These are phyloP conservation scores for Acer saccharum DNA, from an alignment of 345 rosid genomes.

Conservation along the genomic window DNA sequence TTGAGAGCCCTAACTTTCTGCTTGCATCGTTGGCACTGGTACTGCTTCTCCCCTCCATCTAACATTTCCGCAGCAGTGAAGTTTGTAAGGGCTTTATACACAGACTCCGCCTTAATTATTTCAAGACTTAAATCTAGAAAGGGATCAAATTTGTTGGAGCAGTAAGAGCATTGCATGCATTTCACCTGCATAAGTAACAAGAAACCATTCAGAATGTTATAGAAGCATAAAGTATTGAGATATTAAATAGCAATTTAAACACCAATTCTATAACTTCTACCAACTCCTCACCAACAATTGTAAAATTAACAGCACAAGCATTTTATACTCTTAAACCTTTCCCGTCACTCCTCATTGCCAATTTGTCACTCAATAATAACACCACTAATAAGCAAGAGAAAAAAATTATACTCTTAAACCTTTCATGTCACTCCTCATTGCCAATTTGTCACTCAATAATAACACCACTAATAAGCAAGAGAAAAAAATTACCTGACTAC, in stretches of 20 bases:
- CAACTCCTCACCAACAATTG: background rate
- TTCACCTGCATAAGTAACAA: conserved; percentile 50
- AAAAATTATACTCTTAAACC: conserved; percentile 21
- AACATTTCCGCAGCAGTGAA: conserved; percentile 76
- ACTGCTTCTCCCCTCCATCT: conserved; percentile 91
- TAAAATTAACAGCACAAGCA: background rate
- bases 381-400: background rate
- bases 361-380: background rate
- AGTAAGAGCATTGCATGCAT: conserved; percentile 73
- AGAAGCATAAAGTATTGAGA: background rate
- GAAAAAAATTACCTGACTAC: conserved; percentile 69
- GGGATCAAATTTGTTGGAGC: conserved; percentile 89
- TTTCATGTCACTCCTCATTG: background rate
- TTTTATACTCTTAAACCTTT: background rate
- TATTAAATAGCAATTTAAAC: conserved; percentile 1
- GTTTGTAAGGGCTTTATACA: conserved; percentile 69
- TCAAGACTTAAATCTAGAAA: conserved; percentile 92
- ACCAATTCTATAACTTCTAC: conserved; percentile 2
- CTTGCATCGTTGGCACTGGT: conserved; percentile 85
- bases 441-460: background rate
- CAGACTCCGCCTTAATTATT: conserved; percentile 75
- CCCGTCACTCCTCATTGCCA: background rate
- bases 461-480: background rate
- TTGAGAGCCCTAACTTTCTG: conserved; percentile 86
- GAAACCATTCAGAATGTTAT: conserved; percentile 7